phyloP scores from a whole-genome alignment of 2,329 filamentous ascomycete genomes.

The Stylonectria norvegica region DNA sequence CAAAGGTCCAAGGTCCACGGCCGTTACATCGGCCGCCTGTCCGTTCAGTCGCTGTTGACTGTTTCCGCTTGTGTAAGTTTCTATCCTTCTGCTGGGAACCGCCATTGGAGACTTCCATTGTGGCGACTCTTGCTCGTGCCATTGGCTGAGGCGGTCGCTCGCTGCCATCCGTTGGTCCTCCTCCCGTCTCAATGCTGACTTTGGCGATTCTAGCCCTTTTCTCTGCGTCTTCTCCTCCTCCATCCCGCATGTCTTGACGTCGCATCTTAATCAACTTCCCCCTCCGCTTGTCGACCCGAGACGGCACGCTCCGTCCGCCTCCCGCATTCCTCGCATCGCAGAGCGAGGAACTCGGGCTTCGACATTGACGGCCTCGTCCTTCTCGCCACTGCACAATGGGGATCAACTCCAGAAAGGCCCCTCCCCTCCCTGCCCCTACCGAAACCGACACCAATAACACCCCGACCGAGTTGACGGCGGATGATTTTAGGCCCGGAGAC shows the following conservation, averaged over 20 bases:
- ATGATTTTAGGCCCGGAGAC: slow-evolving; percentile 65
- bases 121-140: slow-evolving; percentile 10
- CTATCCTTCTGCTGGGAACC: slow-evolving; percentile 5
- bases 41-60: slow-evolving; percentile 13
- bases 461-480: slow-evolving; percentile 60
- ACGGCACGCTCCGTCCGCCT: slow-evolving; percentile 13
- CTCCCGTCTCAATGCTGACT: slow-evolving; percentile 18
- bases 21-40: neutral
- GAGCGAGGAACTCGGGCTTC: slow-evolving; percentile 16
- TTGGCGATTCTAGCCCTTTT: slow-evolving; percentile 2
- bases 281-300: slow-evolving; percentile 14
- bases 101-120: slow-evolving; percentile 1
- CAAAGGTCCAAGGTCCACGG: neutral
- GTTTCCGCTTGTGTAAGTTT: slow-evolving; percentile 19
- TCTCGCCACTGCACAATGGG: slow-evolving; percentile 46
- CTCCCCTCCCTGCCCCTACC: slow-evolving; percentile 75
- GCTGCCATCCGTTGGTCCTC: slow-evolving; percentile 10
- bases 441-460: slow-evolving; percentile 64
- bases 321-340: slow-evolving; percentile 18
- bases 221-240: slow-evolving; percentile 14
- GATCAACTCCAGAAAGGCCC: slow-evolving; percentile 53
- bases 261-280: slow-evolving; percentile 18
- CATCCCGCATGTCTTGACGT: slow-evolving; percentile 30
- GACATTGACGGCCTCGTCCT: slow-evolving; percentile 2
- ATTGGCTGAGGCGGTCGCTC: slow-evolving; percentile 20